Conservation (phyloP, 129 eudicot species). For the Pulicaria dysenterica region DNA sequence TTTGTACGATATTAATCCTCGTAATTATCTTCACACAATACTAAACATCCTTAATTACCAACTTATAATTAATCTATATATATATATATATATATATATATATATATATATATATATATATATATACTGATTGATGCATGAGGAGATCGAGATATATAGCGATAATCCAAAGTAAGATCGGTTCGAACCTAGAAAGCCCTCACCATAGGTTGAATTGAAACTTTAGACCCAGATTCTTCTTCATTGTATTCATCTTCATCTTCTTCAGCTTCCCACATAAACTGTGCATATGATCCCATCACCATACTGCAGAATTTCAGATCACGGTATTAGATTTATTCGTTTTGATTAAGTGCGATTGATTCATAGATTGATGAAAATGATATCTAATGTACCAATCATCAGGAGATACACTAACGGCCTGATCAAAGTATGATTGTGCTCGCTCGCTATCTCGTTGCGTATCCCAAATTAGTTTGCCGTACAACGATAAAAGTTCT, state of each 20-base stretch:
- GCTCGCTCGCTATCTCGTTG: slow-evolving; percentile 65
- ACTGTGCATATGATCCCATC: slow-evolving; percentile 77
- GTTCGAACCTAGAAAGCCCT: slow-evolving; percentile 41
- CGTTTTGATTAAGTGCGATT: not conserved
- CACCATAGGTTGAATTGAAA: slow-evolving; percentile 32
- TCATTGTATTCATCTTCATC: slow-evolving; percentile 48
- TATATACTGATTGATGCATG: not conserved
- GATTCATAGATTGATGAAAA: slow-evolving; percentile 9
- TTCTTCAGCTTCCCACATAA: slow-evolving; percentile 78
- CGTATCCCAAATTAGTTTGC: slow-evolving; percentile 74
- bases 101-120: too few relatives aligned
- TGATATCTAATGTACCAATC: slow-evolving; percentile 52
- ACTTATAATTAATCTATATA: not conserved
- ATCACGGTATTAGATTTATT: not conserved
- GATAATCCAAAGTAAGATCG: not conserved
- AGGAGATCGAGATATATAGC: not conserved
- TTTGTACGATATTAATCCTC: not conserved
- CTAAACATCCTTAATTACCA: slow-evolving; percentile 8
- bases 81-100: too few relatives aligned
- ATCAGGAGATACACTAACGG: slow-evolving; percentile 62
- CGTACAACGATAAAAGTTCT: slow-evolving; percentile 73
- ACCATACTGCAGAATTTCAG: slow-evolving; percentile 48
- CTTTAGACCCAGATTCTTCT: slow-evolving; percentile 23
- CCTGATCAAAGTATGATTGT: slow-evolving; percentile 66
- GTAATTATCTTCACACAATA: slow-evolving; percentile 10